Evolutionary conservation across 176 grass and related monocot genomes (phyloP).

Genomic region (Aegilops tauschii): DNA sequence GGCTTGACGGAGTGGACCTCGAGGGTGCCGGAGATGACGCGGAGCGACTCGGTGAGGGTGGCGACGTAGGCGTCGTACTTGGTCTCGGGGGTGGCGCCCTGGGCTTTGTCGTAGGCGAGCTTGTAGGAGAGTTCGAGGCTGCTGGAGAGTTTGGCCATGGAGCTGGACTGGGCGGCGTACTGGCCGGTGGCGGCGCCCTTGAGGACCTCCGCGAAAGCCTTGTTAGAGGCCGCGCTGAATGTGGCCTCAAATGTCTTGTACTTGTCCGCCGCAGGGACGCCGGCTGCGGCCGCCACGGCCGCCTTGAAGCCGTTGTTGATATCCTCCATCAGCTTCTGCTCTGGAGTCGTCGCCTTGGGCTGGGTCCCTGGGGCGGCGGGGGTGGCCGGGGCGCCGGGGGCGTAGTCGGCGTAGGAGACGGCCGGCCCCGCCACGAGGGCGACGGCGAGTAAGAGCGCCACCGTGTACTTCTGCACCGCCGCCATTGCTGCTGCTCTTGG

Average conservation of each 20-base stretch:
- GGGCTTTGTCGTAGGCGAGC: not conserved
- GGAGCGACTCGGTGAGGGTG: not conserved
- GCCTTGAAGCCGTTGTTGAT: not conserved
- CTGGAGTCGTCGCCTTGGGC: not conserved
- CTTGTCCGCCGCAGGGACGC: not conserved
- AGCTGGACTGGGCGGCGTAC: not conserved
- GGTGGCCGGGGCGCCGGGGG: not conserved
- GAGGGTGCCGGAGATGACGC: not conserved
- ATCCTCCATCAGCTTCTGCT: not conserved
- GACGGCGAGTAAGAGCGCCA: not conserved
- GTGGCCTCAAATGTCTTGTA: not conserved
- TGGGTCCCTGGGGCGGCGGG: not conserved
- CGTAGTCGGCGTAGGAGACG: not conserved
- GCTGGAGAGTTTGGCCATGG: not conserved
- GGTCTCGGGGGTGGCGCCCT: not conserved
- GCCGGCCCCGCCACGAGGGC: slow-evolving; percentile 6
- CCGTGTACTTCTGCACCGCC: not conserved
- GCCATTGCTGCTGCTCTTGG: not conserved
- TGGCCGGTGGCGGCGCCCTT: no score
- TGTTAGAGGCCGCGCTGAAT: not conserved
- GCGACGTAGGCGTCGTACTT: slow-evolving; percentile 1
- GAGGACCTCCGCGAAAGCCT: not conserved
- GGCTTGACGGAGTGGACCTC: slow-evolving; percentile 13
- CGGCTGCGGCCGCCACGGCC: not conserved
- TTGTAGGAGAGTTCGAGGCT: not conserved